phyloP scores from a whole-genome alignment of 2,329 filamentous ascomycete species.

The Endoconidiophora laricicola region DNA sequence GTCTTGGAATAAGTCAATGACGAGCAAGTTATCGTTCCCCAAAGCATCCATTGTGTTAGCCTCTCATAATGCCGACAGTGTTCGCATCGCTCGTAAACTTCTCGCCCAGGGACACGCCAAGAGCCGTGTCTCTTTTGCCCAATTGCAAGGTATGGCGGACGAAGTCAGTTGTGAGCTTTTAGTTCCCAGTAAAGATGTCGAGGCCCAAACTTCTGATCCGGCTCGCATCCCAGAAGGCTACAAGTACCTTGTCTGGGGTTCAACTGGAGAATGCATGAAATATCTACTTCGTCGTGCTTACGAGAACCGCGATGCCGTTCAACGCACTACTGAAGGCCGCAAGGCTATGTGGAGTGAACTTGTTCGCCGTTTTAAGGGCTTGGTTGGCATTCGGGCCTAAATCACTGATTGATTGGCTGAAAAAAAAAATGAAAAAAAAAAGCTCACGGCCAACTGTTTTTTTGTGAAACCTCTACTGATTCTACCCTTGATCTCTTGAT shows the following conservation, averaged over 20 bases:
- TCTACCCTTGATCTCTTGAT: too few species aligned
- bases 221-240: conserved; percentile 27
- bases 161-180: conserved; percentile 59
- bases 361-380: conserved; percentile 33
- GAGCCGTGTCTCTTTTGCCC: conserved; percentile 33
- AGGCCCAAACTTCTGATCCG: conserved; percentile 2
- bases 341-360: conserved; percentile 48
- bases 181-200: conserved; percentile 7
- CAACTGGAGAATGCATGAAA: conserved; percentile 68
- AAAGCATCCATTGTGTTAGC: conserved; percentile 53
- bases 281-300: conserved; percentile 48
- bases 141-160: conserved; percentile 91
- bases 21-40: conserved; percentile 32
- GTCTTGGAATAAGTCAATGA: conserved; percentile 36
- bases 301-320: conserved; percentile 57
- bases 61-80: conserved; percentile 64
- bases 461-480: too few species aligned
- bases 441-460: too few species aligned
- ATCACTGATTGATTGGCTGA: too few species aligned
- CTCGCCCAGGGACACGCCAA: conserved; percentile 28
- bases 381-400: conserved; percentile 19
- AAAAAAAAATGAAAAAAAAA: too few species aligned
- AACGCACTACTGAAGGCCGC: conserved; percentile 43
- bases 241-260: conserved; percentile 56
- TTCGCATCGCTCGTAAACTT: conserved; percentile 38